These are phyloP conservation scores for Theileria orientalis DNA, from an alignment of 169 alveolate genomes.

Conservation along the genomic window DNA sequence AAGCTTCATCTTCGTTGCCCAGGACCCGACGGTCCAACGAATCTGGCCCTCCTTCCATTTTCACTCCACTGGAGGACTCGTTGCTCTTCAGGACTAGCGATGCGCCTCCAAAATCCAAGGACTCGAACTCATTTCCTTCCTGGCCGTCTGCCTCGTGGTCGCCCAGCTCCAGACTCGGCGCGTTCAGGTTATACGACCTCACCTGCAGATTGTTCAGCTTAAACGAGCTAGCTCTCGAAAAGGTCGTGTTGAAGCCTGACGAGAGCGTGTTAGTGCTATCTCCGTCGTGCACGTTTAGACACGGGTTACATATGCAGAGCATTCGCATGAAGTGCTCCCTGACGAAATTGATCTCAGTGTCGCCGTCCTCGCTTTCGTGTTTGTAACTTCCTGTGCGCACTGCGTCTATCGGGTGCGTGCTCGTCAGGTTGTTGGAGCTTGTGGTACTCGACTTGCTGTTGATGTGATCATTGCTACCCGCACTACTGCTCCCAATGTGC, in stretches of 20 bases:
- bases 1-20: too few species aligned
- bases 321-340: slow-evolving; percentile 14
- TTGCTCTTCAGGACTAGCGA: too few species aligned
- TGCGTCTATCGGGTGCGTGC: too few species aligned
- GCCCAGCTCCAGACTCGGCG: neutral
- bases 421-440: too few species aligned
- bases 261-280: slow-evolving; percentile 1
- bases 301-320: slow-evolving; percentile 12
- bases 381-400: too few species aligned
- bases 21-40: too few species aligned
- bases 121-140: too few species aligned
- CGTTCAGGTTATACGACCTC: neutral
- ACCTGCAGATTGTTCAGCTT: neutral
- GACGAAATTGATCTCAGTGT: neutral
- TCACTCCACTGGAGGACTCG: neutral
- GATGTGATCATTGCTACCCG: neutral
- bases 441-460: neutral
- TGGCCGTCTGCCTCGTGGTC: too few species aligned
- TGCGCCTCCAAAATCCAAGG: too few species aligned
- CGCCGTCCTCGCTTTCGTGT: neutral
- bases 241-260: neutral
- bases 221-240: neutral
- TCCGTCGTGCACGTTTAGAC: neutral
- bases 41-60: too few species aligned
- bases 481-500: neutral